Evolutionary conservation across 2,329 filamentous ascomycete species (phyloP).

Genomic region (Aspergillus piperis): DNA sequence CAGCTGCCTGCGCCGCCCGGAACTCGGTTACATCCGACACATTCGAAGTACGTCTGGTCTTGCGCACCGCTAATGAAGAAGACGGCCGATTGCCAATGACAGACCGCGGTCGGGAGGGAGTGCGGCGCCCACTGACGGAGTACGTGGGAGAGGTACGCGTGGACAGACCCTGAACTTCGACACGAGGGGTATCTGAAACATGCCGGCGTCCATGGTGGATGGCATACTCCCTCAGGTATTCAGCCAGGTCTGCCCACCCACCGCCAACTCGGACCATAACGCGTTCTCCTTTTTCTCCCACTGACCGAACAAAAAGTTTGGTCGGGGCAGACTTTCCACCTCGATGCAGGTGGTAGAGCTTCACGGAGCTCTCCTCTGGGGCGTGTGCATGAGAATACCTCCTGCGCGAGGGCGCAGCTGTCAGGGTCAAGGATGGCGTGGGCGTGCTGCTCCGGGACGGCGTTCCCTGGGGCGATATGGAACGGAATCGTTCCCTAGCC

Average conservation of each 20-base stretch:
- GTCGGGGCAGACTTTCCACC: conserved; percentile 83
- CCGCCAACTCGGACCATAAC: conserved; percentile 98
- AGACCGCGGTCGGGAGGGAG: conserved; percentile 41
- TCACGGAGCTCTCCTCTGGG: conserved; percentile 70
- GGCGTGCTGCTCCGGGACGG: conserved; percentile 55
- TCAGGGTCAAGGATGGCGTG: conserved; percentile 69
- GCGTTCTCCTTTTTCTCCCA: conserved; percentile 85
- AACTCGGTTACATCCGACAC: conserved; percentile 33
- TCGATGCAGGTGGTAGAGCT: conserved; percentile 86
- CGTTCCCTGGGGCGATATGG: conserved; percentile 35
- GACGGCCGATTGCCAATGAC: conserved; percentile 39
- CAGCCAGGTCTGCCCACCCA: conserved; percentile 95
- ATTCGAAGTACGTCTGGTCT: conserved; percentile 40
- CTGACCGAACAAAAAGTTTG: conserved; percentile 89
- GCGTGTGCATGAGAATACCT: conserved; percentile 36
- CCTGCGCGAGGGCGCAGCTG: conserved; percentile 53
- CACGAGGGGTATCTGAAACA: conserved; percentile 54
- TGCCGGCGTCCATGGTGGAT: conserved; percentile 81
- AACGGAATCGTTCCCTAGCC: conserved; percentile 45
- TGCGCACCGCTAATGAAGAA: conserved; percentile 43
- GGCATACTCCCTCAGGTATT: conserved; percentile 92
- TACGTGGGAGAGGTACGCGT: conserved; percentile 34
- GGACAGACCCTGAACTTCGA: conserved; percentile 57
- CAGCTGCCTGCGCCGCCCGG: conserved; percentile 30
- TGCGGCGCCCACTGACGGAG: conserved; percentile 33